Base-by-base conservation (phyloP, 2,329 filamentous ascomycete genomes). In the Fusarium marasasianum region DNA sequence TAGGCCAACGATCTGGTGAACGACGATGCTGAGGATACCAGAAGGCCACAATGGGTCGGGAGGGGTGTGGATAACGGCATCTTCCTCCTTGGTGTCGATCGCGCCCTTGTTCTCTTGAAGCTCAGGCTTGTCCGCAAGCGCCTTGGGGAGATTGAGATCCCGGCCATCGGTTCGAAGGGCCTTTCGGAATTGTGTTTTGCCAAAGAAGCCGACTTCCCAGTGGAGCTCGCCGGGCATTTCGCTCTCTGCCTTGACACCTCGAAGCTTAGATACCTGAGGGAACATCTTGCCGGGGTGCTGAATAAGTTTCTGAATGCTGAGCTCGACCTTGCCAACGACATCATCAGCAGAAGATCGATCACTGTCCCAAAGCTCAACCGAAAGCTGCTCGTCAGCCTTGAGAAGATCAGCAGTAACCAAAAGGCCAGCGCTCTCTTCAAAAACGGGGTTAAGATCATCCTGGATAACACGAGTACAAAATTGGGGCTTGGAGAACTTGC, bases 391-490 rank as follows among this genome's bases (percentile, higher is more conserved):
- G 73, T 98, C 92, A 0, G 93, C 96, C 83, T 96, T 97, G 85
- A 98, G 94, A 60, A 98, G 87, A 73, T 98, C 95, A 0, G 94
- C 89, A 0, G 94, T 98, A 11, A 99, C 94, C 22, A 98, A 86
- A 24, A 98, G 87, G 3, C 94, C 95, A 48, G 94, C 91, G 4
- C 91, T 93, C 83, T 98, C 96, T 78, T 96, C 93, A 86, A 97
- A 98, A 9, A 98, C 88, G 0, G 96, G 96, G 79, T 98, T 97
- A 62, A 98, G 88, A 76, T 98, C 93, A 79, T 98, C 96, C 59
- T 96, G 94, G 73, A 98, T 98, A 58, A 98, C 95, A 54, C 96
- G 91, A 4, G 96, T 98, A 82, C 95, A 98, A 83, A 98, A 98
- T 90, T 98, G 97, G 4, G 96, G 96, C 84, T 99, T 99, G 64